A percentile compares a stretch with the other conserved stretches of the same genome.
Evolutionary conservation across 768 basidiomycete genomes (phyloP).

Genomic region (Termitomyces sp.): DNA sequence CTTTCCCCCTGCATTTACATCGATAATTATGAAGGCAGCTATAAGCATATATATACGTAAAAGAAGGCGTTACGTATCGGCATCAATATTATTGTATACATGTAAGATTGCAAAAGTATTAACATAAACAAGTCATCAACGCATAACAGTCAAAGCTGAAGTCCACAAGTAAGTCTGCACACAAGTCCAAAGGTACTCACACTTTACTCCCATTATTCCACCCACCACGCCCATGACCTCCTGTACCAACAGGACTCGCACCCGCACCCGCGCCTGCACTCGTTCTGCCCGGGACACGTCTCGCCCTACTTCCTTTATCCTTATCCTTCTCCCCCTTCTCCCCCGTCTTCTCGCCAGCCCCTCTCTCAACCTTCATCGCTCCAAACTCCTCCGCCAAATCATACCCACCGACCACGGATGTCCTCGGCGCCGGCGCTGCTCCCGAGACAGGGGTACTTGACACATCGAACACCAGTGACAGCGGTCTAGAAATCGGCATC

Average conservation of each 20-base stretch:
- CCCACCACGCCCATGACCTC: background rate
- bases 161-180: no score
- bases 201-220: no score
- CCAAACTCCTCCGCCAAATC: conserved; percentile 38
- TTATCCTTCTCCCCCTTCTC: background rate
- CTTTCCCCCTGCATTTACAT: no score
- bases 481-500: background rate
- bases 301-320: background rate
- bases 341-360: background rate
- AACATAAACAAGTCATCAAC: no score
- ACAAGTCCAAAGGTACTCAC: no score
- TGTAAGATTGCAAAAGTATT: no score
- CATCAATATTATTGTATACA: no score
- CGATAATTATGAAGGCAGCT: no score
- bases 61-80: no score
- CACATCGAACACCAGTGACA: background rate
- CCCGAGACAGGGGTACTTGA: no score
- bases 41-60: no score
- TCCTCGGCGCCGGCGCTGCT: background rate
- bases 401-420: conserved; percentile 14
- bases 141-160: no score
- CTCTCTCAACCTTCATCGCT: conserved; percentile 23
- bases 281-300: background rate
- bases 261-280: background rate
- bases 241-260: background rate